Base-by-base conservation (phyloP, 1,139 yeast genomes). In the Suhomyces guaymorum region DNA sequence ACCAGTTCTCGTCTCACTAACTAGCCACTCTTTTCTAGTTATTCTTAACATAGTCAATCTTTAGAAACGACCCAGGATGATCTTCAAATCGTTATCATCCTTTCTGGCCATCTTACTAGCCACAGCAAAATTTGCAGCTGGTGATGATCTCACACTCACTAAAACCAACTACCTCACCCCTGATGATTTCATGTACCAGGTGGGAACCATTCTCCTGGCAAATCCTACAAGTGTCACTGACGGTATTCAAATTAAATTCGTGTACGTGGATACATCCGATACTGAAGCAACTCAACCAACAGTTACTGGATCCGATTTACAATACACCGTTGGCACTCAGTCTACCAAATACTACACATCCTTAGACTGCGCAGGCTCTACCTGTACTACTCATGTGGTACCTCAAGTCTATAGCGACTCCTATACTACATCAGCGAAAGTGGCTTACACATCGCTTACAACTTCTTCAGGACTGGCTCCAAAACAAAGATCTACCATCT, bases 241-340 rank as follows among this genome's bases (percentile, higher is more conserved):
- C 4, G 73, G 73, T 13, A 64, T 66, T 25, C 55, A 57, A 14
- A 46, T 66, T 24, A 62, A 55, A 1, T 58, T 65, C 32, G 67
- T 62, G 4, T 59, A 65, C 35, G 66, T 30, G n/a, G n/a, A n/a
- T 14, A 6, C 28, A 12, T 9, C 15, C n/a, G 21, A 21, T 22
- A 17, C 32, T 26, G 20, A 24, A 15, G 17, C 30, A 6, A 11
- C 28, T 4, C 33, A 30, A 23, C 26, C 33, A 11, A 22, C 33
- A 15, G 36, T 35, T 14, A 26, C 33, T 15, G 22, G 35, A 15
- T 37, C 49, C 4, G 39, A 40, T n/a, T 21, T 43, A 7, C 33
- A 37, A 4, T 49, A 49, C 32, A 47, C 58, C 1, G 52, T 52
- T 17, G 44, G 46, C 25, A 39, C 57, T 7, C 33, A 41, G 6